A percentile compares a stretch with the other conserved stretches of the same genome.
Evolutionary conservation across 2,329 filamentous ascomycete species (phyloP).

Genomic region (Botrytis tulipae): DNA sequence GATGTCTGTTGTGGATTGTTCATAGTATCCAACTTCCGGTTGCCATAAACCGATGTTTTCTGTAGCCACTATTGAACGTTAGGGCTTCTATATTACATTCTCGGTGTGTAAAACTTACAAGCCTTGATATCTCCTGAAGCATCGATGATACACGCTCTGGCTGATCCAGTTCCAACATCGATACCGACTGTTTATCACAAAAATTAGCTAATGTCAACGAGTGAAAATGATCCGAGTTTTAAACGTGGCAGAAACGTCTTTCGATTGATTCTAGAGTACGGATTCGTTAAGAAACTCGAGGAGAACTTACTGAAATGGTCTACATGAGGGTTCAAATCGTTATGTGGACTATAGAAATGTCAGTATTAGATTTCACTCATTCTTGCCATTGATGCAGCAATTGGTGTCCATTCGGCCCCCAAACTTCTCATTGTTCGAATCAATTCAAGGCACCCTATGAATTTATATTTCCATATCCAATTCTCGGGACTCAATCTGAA

Average conservation of each 20-base stretch:
- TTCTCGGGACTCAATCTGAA: not conserved
- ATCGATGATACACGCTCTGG: constrained; percentile 93
- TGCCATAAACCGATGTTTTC: constrained; percentile 80
- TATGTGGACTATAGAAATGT: constrained; percentile 32
- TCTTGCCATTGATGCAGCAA: not conserved
- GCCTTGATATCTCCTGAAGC: constrained; percentile 82
- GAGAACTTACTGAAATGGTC: constrained; percentile 50
- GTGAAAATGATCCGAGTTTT: not conserved
- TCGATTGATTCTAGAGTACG: not conserved
- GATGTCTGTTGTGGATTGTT: constrained; percentile 97
- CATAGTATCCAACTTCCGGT: constrained; percentile 73
- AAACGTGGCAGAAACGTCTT: not conserved
- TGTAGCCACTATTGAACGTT: constrained; percentile 51
- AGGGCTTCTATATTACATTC: constrained; percentile 18
- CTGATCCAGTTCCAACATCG: constrained; percentile 94
- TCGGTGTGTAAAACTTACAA: constrained; percentile 27
- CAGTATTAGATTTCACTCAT: not conserved
- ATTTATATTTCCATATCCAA: not conserved
- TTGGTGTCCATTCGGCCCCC: not conserved
- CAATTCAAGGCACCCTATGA: not conserved
- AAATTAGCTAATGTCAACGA: constrained; percentile 5
- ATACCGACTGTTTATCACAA: constrained; percentile 60
- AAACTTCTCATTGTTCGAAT: not conserved
- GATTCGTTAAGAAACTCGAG: not conserved
- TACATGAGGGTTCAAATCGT: constrained; percentile 42